Evolutionary conservation across 2,329 filamentous ascomycete genomes (phyloP).

Genomic region (Pyricularia pennisetigena): DNA sequence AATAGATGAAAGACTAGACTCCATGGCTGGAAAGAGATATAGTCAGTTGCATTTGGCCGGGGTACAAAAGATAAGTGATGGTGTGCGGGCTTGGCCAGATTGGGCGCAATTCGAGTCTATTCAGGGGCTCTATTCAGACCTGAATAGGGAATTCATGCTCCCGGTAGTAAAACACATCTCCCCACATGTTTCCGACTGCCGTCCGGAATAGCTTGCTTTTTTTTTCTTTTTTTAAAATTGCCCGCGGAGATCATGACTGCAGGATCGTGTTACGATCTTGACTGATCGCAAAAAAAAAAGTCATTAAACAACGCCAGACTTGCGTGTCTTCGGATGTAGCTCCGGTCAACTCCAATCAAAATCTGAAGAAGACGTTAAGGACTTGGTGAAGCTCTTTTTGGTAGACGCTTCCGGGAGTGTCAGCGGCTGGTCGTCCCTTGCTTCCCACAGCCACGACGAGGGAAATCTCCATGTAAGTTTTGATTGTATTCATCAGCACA

Average conservation of each 20-base stretch:
- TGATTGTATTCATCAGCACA: neutral
- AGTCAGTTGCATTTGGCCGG: neutral
- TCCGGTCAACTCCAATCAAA: neutral
- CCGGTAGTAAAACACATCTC: neutral
- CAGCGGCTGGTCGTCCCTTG: neutral
- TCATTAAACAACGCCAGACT: neutral
- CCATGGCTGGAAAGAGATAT: neutral
- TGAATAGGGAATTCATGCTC: constrained; percentile 13
- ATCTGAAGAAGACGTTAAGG: neutral
- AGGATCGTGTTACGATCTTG: neutral
- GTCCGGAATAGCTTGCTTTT: neutral
- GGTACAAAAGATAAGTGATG: neutral
- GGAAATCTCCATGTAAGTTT: neutral
- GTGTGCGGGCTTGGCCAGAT: neutral
- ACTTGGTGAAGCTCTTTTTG: neutral
- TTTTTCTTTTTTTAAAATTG: neutral
- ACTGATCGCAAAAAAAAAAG: neutral
- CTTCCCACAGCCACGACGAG: neutral
- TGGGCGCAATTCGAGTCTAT: constrained; percentile 10
- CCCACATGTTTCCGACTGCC: neutral
- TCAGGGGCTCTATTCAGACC: constrained; percentile 23
- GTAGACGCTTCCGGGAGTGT: neutral
- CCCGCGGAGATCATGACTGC: neutral
- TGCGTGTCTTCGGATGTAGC: neutral
- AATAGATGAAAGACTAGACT: neutral